phyloP scores from a whole-genome alignment of 768 basidiomycete genomes.

The Termitomyces sp. region DNA sequence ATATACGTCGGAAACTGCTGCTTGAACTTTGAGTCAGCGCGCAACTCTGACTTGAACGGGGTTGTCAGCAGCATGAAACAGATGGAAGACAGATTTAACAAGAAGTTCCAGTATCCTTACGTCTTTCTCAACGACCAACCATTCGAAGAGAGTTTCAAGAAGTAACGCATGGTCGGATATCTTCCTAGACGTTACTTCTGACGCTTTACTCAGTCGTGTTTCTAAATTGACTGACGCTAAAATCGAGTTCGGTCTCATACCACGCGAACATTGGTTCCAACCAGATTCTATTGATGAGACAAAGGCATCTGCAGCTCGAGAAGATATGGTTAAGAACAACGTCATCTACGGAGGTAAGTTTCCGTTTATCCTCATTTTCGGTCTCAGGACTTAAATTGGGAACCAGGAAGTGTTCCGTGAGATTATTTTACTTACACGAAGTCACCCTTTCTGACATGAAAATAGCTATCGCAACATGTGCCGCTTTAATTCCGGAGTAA shows the following conservation, averaged over 20 bases:
- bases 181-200: constrained; percentile 3
- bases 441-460: neutral
- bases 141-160: constrained; percentile 71
- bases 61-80: constrained; percentile 65
- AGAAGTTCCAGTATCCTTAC: constrained; percentile 78
- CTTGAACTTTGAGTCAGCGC: constrained; percentile 28
- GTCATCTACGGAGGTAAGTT: constrained; percentile 64
- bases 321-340: constrained; percentile 62
- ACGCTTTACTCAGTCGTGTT: constrained; percentile 36
- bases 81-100: constrained; percentile 90
- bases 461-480: constrained; percentile 91
- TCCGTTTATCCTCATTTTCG: neutral
- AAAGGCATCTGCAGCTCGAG: constrained; percentile 56
- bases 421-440: constrained; percentile 20
- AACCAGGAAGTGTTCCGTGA: constrained; percentile 70
- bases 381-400: constrained; percentile 1
- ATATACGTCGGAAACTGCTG: neutral
- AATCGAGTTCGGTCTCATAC: constrained; percentile 77
- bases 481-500: constrained; percentile 88
- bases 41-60: constrained; percentile 56
- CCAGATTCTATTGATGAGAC: constrained; percentile 77
- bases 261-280: constrained; percentile 73
- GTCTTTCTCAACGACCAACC: constrained; percentile 82
- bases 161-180: constrained; percentile 23
- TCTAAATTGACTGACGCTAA: constrained; percentile 54